Conservation (phyloP, 768 basidiomycete species). For the Boletellus sp. region DNA sequence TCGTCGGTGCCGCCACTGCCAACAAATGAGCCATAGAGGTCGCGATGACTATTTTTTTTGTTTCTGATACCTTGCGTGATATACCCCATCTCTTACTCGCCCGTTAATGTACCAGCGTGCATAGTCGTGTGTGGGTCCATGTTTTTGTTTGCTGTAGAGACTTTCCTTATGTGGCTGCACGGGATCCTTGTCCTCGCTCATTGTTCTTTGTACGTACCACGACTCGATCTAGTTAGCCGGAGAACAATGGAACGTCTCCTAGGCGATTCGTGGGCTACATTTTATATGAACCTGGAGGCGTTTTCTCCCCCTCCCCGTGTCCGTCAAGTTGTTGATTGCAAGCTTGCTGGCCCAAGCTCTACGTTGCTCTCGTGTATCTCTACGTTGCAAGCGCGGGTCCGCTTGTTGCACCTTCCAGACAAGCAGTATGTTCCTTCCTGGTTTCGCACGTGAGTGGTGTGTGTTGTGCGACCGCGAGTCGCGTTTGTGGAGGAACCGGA, state of each 20-base stretch:
- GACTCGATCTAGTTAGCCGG: not conserved
- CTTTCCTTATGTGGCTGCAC: slow-evolving; percentile 13
- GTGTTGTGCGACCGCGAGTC: too few relatives aligned
- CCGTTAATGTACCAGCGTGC: not conserved
- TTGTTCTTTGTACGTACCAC: slow-evolving; percentile 19
- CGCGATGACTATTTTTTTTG: slow-evolving; percentile 7
- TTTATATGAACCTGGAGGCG: slow-evolving; percentile 1
- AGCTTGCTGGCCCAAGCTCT: slow-evolving; percentile 29
- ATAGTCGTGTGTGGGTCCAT: not conserved
- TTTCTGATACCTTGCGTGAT: slow-evolving; percentile 24
- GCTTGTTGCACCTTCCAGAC: slow-evolving; percentile 6
- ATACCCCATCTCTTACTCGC: slow-evolving; percentile 19
- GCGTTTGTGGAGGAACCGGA: too few relatives aligned
- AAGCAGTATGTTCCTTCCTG: slow-evolving; percentile 22
- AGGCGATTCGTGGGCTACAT: slow-evolving; percentile 13
- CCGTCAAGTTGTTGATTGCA: too few relatives aligned
- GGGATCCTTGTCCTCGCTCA: slow-evolving; percentile 10
- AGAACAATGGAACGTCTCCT: slow-evolving; percentile 29
- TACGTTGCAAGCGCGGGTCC: slow-evolving; percentile 19
- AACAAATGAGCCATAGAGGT: slow-evolving; percentile 13
- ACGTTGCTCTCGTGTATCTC: slow-evolving; percentile 2
- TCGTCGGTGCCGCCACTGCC: slow-evolving; percentile 32
- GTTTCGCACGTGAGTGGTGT: slow-evolving; percentile 27
- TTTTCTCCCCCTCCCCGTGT: too few relatives aligned
- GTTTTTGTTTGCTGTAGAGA: slow-evolving; percentile 13